Conservation (phyloP, 108 stramenopile genomes). For the Skeletonema marinoi region DNA sequence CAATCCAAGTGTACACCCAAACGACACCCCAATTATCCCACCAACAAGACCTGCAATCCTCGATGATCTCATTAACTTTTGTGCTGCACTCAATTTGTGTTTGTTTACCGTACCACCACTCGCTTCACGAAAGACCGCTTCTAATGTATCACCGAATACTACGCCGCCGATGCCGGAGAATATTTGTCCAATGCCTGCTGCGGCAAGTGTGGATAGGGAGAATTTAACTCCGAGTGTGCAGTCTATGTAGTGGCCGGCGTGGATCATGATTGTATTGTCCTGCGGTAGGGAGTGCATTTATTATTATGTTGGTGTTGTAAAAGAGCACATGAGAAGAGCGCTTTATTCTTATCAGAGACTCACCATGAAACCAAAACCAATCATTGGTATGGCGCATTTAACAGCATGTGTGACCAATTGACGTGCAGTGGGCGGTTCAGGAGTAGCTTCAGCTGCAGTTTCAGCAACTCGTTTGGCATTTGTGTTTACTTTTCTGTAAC, state of each 20-base stretch:
- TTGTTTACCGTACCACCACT: constrained; percentile 26
- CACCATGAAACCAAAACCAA: constrained; percentile 69
- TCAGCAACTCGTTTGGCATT: neutral
- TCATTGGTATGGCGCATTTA: constrained; percentile 39
- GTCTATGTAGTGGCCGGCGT: constrained; percentile 74
- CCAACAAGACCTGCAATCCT: constrained; percentile 40
- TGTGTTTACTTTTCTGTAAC: neutral
- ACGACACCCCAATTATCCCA: constrained; percentile 54
- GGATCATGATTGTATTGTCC: constrained; percentile 78
- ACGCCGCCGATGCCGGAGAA: constrained; percentile 39
- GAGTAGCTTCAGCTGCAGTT: neutral
- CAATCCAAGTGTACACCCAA: constrained; percentile 73
- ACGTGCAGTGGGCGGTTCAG: constrained; percentile 16
- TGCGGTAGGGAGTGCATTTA: neutral
- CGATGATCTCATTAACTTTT: constrained; percentile 30
- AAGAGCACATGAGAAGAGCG: too few relatives aligned
- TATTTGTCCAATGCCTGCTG: constrained; percentile 59
- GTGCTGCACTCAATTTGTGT: constrained; percentile 49
- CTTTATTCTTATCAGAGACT: neutral
- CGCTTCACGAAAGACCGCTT: constrained; percentile 32
- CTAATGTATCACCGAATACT: constrained; percentile 43
- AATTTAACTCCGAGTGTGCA: constrained; percentile 71
- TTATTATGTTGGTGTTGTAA: neutral
- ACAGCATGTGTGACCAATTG: constrained; percentile 26
- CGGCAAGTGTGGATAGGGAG: constrained; percentile 73